phyloP scores from a whole-genome alignment of 805 yeast species.

The Pichia membranifaciens region DNA sequence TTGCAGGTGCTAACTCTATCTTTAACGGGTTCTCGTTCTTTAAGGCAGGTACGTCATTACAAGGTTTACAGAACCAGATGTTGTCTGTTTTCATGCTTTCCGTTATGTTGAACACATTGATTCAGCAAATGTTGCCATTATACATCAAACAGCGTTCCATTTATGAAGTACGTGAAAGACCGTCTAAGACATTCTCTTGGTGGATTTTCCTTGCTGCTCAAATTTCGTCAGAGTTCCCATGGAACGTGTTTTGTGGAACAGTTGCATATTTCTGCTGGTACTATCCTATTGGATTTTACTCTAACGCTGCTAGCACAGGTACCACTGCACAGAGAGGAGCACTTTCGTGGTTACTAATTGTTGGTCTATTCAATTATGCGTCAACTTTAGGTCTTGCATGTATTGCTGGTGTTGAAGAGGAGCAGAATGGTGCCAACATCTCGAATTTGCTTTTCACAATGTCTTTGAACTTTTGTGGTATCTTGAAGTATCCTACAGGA shows the following conservation, averaged over 20 bases:
- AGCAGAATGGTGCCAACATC: constrained; percentile 60
- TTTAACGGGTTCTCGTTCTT: constrained; percentile 68
- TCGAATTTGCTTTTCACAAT: constrained; percentile 53
- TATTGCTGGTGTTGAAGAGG: constrained; percentile 53
- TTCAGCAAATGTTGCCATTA: constrained; percentile 59
- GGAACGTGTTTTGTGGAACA: constrained; percentile 57
- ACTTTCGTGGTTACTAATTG: constrained; percentile 36
- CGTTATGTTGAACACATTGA: constrained; percentile 47
- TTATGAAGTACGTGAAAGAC: constrained; percentile 69
- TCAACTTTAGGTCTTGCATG: constrained; percentile 54
- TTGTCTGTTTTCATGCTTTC: constrained; percentile 66
- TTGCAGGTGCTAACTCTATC: constrained; percentile 48
- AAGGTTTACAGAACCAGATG: constrained; percentile 80
- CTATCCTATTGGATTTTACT: constrained; percentile 65
- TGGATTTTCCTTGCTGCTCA: constrained; percentile 54
- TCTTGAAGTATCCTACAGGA: constrained; percentile 54
- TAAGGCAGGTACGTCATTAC: constrained; percentile 55
- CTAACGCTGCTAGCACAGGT: constrained; percentile 49
- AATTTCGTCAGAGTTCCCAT: constrained; percentile 60
- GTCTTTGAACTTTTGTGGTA: constrained; percentile 74
- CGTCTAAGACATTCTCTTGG: constrained; percentile 69
- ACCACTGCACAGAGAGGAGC: constrained; percentile 50
- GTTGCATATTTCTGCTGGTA: constrained; percentile 59
- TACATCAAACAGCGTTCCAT: constrained; percentile 57
- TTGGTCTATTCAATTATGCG: constrained; percentile 47